Conservation (phyloP, 148 eudicot genomes). For the Camellia japonica region DNA sequence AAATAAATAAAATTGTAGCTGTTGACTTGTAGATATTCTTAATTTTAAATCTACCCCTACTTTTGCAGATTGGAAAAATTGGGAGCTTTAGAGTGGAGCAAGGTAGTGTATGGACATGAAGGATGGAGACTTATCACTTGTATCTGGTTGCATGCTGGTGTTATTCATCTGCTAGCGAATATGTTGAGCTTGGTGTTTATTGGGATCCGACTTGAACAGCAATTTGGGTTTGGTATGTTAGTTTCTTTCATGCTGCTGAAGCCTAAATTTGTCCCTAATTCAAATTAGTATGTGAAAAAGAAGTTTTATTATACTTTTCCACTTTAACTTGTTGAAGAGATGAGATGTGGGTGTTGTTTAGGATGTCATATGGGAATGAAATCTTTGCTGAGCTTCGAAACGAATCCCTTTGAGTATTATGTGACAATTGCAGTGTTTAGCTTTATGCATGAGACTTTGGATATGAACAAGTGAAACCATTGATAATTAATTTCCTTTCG, state of each 20-base stretch:
- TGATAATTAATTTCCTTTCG: background rate
- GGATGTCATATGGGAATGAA: background rate
- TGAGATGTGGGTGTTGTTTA: background rate
- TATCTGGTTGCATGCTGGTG: slow-evolving; percentile 93
- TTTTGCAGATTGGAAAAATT: slow-evolving; percentile 60
- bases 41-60: background rate
- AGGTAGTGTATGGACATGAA: slow-evolving; percentile 57
- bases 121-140: slow-evolving; percentile 81
- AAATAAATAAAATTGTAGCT: background rate
- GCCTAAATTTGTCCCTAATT: background rate
- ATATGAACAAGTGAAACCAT: background rate
- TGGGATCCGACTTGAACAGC: slow-evolving; percentile 91
- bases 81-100: slow-evolving; percentile 74
- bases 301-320: too few relatives aligned
- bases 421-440: background rate
- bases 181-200: slow-evolving; percentile 82
- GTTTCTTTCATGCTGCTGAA: background rate
- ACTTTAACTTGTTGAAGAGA: background rate
- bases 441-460: background rate
- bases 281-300: background rate
- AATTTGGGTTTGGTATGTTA: slow-evolving; percentile 76
- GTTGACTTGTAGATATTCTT: background rate
- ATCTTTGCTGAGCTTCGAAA: background rate
- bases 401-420: background rate
- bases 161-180: slow-evolving; percentile 75